Percentiles rank a stretch among this genome's conserved stretches.
Evolutionary conservation across 768 basidiomycete genomes (phyloP).

Genomic region (Podaxis sp.): DNA sequence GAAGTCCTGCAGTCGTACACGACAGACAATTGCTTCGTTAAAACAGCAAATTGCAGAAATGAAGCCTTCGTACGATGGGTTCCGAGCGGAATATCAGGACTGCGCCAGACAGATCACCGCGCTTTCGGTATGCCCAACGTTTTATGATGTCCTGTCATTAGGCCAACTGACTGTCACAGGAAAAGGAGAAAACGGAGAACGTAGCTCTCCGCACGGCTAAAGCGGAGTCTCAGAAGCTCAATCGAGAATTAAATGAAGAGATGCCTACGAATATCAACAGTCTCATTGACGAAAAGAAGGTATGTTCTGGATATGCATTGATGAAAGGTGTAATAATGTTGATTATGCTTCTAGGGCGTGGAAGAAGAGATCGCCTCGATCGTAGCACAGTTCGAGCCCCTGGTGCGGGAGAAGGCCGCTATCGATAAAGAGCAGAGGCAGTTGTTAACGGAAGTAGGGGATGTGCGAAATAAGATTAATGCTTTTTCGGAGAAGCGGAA

Average conservation of each 20-base stretch:
- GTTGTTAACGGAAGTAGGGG: slow-evolving; percentile 41
- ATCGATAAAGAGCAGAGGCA: slow-evolving; percentile 44
- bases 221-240: slow-evolving; percentile 36
- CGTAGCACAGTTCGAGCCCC: slow-evolving; percentile 46
- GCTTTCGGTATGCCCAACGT: not conserved
- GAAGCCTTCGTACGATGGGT: slow-evolving; percentile 26
- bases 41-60: slow-evolving; percentile 22
- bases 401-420: slow-evolving; percentile 42
- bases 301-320: slow-evolving; percentile 24
- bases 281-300: slow-evolving; percentile 53
- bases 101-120: not conserved
- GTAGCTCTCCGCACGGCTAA: slow-evolving; percentile 27
- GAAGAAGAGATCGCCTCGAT: slow-evolving; percentile 49
- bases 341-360: slow-evolving; percentile 41
- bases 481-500: slow-evolving; percentile 47
- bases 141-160: not conserved
- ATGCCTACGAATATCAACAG: slow-evolving; percentile 61
- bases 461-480: slow-evolving; percentile 45
- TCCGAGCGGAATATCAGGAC: slow-evolving; percentile 25
- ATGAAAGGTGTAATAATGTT: not conserved
- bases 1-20: slow-evolving; percentile 26
- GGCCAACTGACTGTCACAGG: slow-evolving; percentile 18
- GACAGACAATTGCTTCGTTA: slow-evolving; percentile 31
- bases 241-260: slow-evolving; percentile 66
- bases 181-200: slow-evolving; percentile 27